These are phyloP conservation scores for Neostapfia colusana DNA, from an alignment of 176 grass and related monocot species.

Conservation along the genomic window DNA sequence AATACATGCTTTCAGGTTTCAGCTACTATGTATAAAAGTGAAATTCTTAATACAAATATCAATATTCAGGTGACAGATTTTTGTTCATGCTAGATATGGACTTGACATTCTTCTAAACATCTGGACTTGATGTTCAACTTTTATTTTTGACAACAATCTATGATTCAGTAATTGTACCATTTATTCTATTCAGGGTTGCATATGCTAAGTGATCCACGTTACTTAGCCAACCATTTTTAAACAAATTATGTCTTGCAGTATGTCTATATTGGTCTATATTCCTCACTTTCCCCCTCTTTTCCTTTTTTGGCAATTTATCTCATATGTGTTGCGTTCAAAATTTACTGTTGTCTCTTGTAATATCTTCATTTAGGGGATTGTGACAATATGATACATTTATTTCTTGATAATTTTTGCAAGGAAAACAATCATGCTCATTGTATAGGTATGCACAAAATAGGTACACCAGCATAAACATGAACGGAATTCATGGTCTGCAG, in stretches of 20 bases:
- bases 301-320: not conserved
- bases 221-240: not conserved
- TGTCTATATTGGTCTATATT: not conserved
- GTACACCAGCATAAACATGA: constrained; percentile 34
- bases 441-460: constrained; percentile 43
- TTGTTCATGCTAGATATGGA: not conserved
- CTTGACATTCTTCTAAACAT: not conserved
- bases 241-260: constrained; percentile 15
- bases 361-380: not conserved
- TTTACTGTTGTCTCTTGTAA: not conserved
- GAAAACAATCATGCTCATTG: constrained; percentile 14
- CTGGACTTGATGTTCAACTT: not conserved
- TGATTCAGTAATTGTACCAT: not conserved
- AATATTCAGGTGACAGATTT: not conserved
- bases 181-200: not conserved
- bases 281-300: not conserved
- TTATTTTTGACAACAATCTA: not conserved
- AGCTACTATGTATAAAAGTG: not conserved
- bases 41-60: not conserved
- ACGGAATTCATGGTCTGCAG: constrained; percentile 42
- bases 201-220: constrained; percentile 7
- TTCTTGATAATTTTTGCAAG: not conserved
- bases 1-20: not conserved
- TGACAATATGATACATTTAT: constrained; percentile 21
- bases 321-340: not conserved